Conservation (phyloP, 2,329 filamentous ascomycete genomes). For the Penicillium sp. region DNA sequence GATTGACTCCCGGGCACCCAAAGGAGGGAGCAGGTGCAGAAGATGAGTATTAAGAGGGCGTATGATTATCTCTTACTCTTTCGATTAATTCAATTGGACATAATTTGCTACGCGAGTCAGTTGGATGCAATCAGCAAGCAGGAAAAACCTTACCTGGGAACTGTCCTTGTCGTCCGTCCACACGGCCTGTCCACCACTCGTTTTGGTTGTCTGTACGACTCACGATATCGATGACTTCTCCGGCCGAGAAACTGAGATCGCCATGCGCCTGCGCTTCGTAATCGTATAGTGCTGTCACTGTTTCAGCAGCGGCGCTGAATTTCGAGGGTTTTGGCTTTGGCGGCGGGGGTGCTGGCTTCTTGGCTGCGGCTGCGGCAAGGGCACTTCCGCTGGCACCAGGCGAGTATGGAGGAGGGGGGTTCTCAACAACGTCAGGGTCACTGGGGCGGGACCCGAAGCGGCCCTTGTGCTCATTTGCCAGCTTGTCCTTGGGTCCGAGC, state of each 20-base stretch:
- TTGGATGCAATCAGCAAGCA: neutral
- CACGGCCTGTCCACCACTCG: constrained; percentile 92
- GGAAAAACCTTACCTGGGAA: constrained; percentile 77
- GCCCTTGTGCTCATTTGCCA: constrained; percentile 43
- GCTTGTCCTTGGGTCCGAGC: constrained; percentile 40
- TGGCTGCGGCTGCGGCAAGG: constrained; percentile 65
- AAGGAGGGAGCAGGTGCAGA: constrained; percentile 13
- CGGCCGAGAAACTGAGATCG: constrained; percentile 86
- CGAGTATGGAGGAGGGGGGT: constrained; percentile 75
- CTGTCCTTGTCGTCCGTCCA: constrained; percentile 81
- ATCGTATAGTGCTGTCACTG: constrained; percentile 89
- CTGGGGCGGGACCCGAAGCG: constrained; percentile 39
- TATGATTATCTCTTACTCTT: constrained; percentile 16
- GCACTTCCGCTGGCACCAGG: constrained; percentile 45
- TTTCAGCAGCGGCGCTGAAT: constrained; percentile 74
- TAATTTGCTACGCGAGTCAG: constrained; percentile 42
- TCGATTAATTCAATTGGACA: constrained; percentile 38
- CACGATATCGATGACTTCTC: constrained; percentile 89
- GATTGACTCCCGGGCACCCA: constrained; percentile 14
- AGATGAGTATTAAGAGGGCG: constrained; percentile 13
- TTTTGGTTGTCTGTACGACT: constrained; percentile 85
- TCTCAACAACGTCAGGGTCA: constrained; percentile 55
- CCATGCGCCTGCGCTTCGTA: constrained; percentile 95
- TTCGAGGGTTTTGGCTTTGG: constrained; percentile 82
- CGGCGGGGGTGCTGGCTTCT: constrained; percentile 69